Conservation (phyloP, 208 protist genomes). For the Trypanosoma rangeli region DNA sequence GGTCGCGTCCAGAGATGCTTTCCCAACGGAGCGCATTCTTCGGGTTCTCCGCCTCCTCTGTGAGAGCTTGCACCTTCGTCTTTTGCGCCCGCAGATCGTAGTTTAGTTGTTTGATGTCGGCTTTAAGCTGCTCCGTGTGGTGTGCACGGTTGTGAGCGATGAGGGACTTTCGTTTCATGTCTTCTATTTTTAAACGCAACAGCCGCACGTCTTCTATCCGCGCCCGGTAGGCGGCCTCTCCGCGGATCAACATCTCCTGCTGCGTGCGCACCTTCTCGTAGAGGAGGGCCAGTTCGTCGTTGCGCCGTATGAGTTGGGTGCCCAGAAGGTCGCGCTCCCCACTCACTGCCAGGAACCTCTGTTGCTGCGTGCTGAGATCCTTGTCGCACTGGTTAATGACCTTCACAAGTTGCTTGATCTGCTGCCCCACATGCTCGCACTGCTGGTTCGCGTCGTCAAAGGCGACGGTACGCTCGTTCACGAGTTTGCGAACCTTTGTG, state of each 20-base stretch:
- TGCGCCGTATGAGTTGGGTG: slow-evolving; percentile 96
- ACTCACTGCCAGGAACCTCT: slow-evolving; percentile 94
- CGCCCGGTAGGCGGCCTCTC: slow-evolving; percentile 95
- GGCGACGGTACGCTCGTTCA: slow-evolving; percentile 60
- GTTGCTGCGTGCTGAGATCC: slow-evolving; percentile 88
- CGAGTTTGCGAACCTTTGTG: slow-evolving; percentile 65
- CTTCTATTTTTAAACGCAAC: slow-evolving; percentile 70
- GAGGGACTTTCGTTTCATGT: slow-evolving; percentile 87
- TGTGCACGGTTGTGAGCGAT: slow-evolving; percentile 90
- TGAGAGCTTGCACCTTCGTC: slow-evolving; percentile 89
- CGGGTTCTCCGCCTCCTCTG: slow-evolving; percentile 97
- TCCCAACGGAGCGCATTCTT: slow-evolving; percentile 90
- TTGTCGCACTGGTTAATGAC: slow-evolving; percentile 94
- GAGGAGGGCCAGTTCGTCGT: slow-evolving; percentile 97
- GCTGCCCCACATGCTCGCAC: slow-evolving; percentile 62
- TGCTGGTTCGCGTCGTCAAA: slow-evolving; percentile 55
- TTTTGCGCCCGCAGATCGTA: slow-evolving; percentile 64
- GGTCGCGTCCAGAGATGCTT: slow-evolving; percentile 94
- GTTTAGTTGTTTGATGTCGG: slow-evolving; percentile 43
- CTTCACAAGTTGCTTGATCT: slow-evolving; percentile 95
- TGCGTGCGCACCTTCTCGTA: slow-evolving; percentile 98
- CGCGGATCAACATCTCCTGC: slow-evolving; percentile 91
- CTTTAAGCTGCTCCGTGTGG: slow-evolving; percentile 53
- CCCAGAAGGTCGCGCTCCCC: slow-evolving; percentile 96
- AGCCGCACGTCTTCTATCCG: slow-evolving; percentile 74